Base-by-base conservation (phyloP, 345 rosid genomes). In the Moricandia arvensis region DNA sequence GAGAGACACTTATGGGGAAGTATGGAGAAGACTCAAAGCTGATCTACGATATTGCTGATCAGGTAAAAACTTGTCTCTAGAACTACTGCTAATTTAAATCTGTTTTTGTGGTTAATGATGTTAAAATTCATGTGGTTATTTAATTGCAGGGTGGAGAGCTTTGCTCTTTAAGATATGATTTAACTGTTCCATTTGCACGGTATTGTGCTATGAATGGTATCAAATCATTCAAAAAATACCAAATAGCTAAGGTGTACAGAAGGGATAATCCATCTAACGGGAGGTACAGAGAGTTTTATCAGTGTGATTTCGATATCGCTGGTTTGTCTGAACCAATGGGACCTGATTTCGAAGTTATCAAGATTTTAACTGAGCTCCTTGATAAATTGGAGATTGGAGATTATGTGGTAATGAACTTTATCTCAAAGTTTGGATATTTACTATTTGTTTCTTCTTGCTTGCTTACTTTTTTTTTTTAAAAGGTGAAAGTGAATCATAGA, bases 1-100 rank as follows among this genome's bases (percentile, higher is more conserved):
- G 91, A 82, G 98, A 95, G 88, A 95, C 99, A 38, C 85, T 92
- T 24, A 89, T 81, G 84, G 99, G n/a, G 27, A 92, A 95, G 72
- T 92, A 90, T n/a, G 97, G 98, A 69, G 99, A 95, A 83, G 99
- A 95, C 72, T 89, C 99, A 7, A 95, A 92, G 80, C 80, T 95
- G 87, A 83, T 95, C 66, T 90, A 88, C 62, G 96, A 95, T 86
- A 90, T 95, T 62, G 99, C 94, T 63, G 99, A 92, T 73, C 97
- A 95, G 97, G 99, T 95, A 77, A 75, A 43, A 62, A 5, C 66
- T 31, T 41, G 34, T 62, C 12, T 71, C 51, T n/a, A n/a, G n/a
- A n/a, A n/a, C n/a, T n/a, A 35, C 38, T 5, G 45, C 45, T 38
- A 10, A 38, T 38, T 38, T 38, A 38, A 21, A 13, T 43, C 16